These are phyloP conservation scores for Brettanomyces anomalus DNA, from an alignment of 805 yeast genomes.

Conservation along the genomic window DNA sequence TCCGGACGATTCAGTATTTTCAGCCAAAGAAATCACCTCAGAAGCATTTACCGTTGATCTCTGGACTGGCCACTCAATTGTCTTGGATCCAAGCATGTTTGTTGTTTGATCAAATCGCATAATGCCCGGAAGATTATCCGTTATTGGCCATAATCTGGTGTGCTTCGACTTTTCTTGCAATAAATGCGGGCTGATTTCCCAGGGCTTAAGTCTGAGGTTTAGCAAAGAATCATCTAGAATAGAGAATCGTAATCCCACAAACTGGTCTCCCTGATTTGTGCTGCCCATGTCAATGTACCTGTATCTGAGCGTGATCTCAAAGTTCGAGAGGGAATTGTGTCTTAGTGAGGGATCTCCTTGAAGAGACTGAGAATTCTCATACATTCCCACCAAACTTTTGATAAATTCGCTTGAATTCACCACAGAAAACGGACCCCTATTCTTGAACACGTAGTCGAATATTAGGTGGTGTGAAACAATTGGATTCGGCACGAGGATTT, in stretches of 20 bases:
- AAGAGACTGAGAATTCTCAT: background rate
- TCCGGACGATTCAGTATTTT: background rate
- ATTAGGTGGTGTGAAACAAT: conserved; percentile 8
- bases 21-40: background rate
- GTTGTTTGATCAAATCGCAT: conserved; percentile 8
- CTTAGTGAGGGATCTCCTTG: background rate
- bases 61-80: conserved; percentile 14
- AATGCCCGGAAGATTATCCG: conserved; percentile 14
- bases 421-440: conserved; percentile 16
- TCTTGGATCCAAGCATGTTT: conserved; percentile 6
- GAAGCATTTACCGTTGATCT: conserved; percentile 4
- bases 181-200: conserved; percentile 13
- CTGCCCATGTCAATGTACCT: background rate
- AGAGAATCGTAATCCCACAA: conserved; percentile 15
- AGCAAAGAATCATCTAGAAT: conserved; percentile 15
- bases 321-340: conserved; percentile 8
- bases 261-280: background rate
- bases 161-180: conserved; percentile 11
- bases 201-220: conserved; percentile 15
- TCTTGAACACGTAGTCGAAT: conserved; percentile 15
- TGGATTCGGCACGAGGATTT: conserved; percentile 21
- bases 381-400: conserved; percentile 6
- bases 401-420: conserved; percentile 14
- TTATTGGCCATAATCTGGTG: conserved; percentile 20
- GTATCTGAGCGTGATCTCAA: conserved; percentile 14